Conservation (phyloP, 768 basidiomycete species). For the Termitomyces sp. region DNA sequence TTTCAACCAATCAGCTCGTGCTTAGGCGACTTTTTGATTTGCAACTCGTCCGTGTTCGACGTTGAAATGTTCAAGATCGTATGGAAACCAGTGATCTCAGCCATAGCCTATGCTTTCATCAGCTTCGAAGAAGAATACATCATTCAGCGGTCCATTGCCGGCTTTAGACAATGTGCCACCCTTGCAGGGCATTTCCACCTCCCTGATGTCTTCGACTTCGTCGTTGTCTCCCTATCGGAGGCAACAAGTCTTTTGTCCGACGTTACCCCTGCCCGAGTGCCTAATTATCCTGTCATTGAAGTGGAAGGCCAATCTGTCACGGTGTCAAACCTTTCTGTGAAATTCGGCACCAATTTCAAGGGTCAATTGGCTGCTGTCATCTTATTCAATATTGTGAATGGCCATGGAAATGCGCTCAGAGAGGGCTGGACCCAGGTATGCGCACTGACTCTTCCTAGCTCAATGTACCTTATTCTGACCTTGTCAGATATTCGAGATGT, state of each 20-base stretch:
- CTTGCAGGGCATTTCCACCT: constrained; percentile 85
- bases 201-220: constrained; percentile 95
- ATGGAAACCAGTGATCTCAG: constrained; percentile 92
- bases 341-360: constrained; percentile 93
- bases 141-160: constrained; percentile 90
- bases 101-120: constrained; percentile 93
- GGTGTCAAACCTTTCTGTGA: constrained; percentile 87
- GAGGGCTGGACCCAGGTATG: constrained; percentile 92
- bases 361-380: constrained; percentile 96
- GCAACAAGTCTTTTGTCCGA: constrained; percentile 87
- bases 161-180: constrained; percentile 96
- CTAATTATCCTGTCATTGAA: constrained; percentile 85
- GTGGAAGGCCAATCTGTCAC: constrained; percentile 89
- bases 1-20: constrained; percentile 4
- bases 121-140: constrained; percentile 96
- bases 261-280: constrained; percentile 62
- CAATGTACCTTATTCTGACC: constrained; percentile 7
- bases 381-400: constrained; percentile 95
- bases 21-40: constrained; percentile 68
- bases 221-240: constrained; percentile 88
- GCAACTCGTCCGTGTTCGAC: constrained; percentile 81
- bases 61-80: constrained; percentile 90
- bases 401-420: constrained; percentile 89
- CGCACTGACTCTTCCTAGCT: not conserved
- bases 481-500: constrained; percentile 93